Percentiles rank a stretch among this genome's conserved stretches.
phyloP scores from a whole-genome alignment of 257 asterid species.

The Leptodermis oblonga region DNA sequence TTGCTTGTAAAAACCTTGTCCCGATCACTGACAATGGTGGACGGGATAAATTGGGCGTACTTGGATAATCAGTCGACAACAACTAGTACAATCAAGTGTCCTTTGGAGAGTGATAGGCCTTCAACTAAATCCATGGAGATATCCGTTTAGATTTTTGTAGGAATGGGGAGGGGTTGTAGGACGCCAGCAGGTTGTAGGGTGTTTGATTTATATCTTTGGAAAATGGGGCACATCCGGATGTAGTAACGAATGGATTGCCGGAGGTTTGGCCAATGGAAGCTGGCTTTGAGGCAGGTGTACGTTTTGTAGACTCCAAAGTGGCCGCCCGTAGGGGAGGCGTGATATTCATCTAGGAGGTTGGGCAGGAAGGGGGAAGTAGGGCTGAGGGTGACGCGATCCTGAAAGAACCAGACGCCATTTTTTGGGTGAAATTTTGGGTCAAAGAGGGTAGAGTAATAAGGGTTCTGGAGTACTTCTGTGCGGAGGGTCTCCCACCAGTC shows the following conservation, averaged over 20 bases:
- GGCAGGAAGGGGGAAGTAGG: neutral
- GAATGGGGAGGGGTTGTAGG: neutral
- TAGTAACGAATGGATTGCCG: neutral
- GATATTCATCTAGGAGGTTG: neutral
- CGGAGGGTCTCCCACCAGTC: neutral
- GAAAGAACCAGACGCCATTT: neutral
- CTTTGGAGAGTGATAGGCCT: neutral
- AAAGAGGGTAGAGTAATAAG: neutral
- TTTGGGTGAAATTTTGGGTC: neutral
- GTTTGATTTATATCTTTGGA: too few species aligned
- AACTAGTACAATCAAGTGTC: neutral
- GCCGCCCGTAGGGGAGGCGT: neutral
- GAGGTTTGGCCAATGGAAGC: neutral
- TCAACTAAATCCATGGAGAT: neutral
- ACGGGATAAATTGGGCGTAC: neutral
- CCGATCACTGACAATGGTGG: neutral
- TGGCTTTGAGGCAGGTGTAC: neutral
- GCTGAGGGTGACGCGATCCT: neutral
- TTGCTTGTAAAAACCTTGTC: neutral
- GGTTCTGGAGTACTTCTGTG: neutral
- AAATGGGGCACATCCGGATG: too few species aligned
- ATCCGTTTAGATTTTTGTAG: neutral
- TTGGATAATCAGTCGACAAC: neutral
- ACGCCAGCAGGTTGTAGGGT: neutral
- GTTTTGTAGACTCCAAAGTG: neutral